A percentile compares a stretch with the other conserved stretches of the same genome.
Conservation (phyloP, 345 rosid species). For the Xanthoceras sorbifolium region DNA sequence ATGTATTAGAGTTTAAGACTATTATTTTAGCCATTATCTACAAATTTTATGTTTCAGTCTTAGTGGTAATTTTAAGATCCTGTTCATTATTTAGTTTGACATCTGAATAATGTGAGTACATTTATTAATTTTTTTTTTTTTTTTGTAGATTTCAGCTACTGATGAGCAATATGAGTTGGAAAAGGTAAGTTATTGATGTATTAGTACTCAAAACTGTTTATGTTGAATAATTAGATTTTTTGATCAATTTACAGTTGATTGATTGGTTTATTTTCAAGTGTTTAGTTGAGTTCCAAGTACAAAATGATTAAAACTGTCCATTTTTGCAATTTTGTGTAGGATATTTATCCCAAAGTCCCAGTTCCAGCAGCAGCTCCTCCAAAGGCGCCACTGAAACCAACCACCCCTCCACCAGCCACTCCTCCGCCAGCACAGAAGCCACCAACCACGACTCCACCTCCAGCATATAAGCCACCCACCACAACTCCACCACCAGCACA, state of each 20-base stretch:
- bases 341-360: slow-evolving; percentile 13
- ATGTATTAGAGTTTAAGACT: no score
- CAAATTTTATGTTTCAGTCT: no score
- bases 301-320: background rate
- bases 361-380: slow-evolving; percentile 22
- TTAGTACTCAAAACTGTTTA: no score
- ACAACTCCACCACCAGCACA: background rate
- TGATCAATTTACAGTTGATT: background rate
- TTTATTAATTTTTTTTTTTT: background rate
- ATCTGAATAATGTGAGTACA: background rate
- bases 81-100: background rate
- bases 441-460: slow-evolving; percentile 25
- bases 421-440: slow-evolving; percentile 9
- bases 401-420: background rate
- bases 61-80: no score
- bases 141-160: slow-evolving; percentile 31
- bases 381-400: slow-evolving; percentile 1
- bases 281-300: background rate
- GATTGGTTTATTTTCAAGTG: background rate
- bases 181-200: slow-evolving; percentile 18
- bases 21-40: background rate
- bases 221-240: background rate
- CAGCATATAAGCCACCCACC: slow-evolving; percentile 17
- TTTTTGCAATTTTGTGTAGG: slow-evolving; percentile 15
- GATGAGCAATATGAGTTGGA: slow-evolving; percentile 23